phyloP scores from a whole-genome alignment of 148 eudicot genomes.

The Agrostemma githago region DNA sequence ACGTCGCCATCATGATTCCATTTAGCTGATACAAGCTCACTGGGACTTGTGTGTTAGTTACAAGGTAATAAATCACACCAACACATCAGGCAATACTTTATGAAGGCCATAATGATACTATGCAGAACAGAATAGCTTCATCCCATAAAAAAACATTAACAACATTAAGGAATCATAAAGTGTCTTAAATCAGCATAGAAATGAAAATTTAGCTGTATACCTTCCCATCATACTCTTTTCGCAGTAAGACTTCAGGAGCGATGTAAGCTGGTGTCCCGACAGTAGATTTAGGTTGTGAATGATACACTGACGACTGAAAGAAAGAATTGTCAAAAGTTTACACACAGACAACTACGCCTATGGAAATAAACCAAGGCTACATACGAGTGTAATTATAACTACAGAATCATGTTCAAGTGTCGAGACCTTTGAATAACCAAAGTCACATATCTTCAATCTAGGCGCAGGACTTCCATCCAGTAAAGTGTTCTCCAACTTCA shows the following conservation, averaged over 20 bases:
- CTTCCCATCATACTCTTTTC: slow-evolving; percentile 95
- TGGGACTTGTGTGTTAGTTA: not conserved
- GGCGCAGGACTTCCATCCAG: slow-evolving; percentile 54
- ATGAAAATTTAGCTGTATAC: slow-evolving; percentile 26
- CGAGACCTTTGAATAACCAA: slow-evolving; percentile 46
- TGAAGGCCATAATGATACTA: not conserved
- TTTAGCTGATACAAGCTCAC: not conserved
- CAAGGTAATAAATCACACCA: not conserved
- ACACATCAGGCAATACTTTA: not conserved
- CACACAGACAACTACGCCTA: not conserved
- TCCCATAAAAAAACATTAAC: not conserved
- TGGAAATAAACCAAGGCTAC: not conserved
- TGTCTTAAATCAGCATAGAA: not conserved
- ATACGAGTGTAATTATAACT: not conserved
- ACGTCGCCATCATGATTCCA: not conserved
- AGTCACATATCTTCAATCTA: slow-evolving; percentile 49
- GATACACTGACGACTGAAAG: slow-evolving; percentile 78
- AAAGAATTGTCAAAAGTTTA: slow-evolving; percentile 10
- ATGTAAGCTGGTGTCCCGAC: slow-evolving; percentile 97
- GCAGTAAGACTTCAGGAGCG: slow-evolving; percentile 86
- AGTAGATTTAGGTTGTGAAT: slow-evolving; percentile 92
- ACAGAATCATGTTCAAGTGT: not conserved
- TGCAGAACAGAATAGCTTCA: not conserved
- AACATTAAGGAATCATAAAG: not conserved
- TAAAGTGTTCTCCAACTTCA: slow-evolving; percentile 45